phyloP scores from a whole-genome alignment of 2,329 filamentous ascomycete species.

The Venturia effusa region DNA sequence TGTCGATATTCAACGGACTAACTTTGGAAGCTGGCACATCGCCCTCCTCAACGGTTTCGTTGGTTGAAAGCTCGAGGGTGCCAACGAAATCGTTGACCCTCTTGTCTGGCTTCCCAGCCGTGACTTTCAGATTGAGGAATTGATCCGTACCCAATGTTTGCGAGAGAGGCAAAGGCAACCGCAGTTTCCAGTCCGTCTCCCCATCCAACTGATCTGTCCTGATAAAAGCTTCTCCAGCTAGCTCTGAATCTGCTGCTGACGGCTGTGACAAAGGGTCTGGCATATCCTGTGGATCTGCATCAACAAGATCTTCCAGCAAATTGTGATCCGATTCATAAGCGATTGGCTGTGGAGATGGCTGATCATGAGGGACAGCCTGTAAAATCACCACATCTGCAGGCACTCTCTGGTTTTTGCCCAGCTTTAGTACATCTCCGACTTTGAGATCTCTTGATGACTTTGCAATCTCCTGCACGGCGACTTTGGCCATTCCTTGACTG shows the following conservation, averaged over 20 bases:
- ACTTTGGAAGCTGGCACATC: constrained; percentile 36
- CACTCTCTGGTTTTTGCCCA: constrained; percentile 84
- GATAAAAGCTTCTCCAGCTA: constrained; percentile 78
- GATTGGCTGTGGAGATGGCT: constrained; percentile 14
- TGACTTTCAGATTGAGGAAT: constrained; percentile 55
- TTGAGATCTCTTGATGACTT: constrained; percentile 82
- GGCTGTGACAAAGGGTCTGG: not conserved
- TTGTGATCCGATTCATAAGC: not conserved
- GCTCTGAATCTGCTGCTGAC: not conserved
- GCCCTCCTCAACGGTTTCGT: constrained; percentile 11
- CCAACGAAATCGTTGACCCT: constrained; percentile 93
- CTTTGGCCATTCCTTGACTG: not conserved
- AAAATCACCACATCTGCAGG: constrained; percentile 91
- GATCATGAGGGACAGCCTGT: constrained; percentile 53
- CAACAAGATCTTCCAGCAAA: constrained; percentile 4
- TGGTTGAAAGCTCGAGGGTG: constrained; percentile 58
- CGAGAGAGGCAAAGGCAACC: constrained; percentile 74
- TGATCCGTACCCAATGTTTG: constrained; percentile 67
- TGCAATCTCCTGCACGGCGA: constrained; percentile 51
- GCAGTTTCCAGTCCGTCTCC: constrained; percentile 97
- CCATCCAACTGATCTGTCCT: constrained; percentile 94
- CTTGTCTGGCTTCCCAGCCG: constrained; percentile 81
- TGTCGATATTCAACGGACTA: constrained; percentile 78
- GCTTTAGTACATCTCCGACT: constrained; percentile 90
- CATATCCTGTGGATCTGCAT: not conserved